phyloP scores from a whole-genome alignment of 192 early-diverging fungal genomes.

The Pilaira anomala region DNA sequence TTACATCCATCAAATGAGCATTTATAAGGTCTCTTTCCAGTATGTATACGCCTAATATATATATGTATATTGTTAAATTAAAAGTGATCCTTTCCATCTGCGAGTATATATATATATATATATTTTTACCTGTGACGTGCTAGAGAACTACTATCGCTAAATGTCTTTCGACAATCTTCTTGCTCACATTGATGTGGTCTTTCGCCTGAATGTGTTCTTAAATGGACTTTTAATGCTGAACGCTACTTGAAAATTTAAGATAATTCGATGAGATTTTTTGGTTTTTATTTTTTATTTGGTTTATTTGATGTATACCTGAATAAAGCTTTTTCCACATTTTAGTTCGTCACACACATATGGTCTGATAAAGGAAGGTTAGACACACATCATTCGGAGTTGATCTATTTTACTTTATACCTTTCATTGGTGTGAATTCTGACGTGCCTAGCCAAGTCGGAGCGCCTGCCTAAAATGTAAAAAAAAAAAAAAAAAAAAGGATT shows the following conservation, averaged over 20 bases:
- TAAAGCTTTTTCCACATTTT: slow-evolving; percentile 74
- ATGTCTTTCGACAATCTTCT: slow-evolving; percentile 66
- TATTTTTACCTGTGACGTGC: slow-evolving; percentile 69
- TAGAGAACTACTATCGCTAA: slow-evolving; percentile 73
- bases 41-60: slow-evolving; percentile 56
- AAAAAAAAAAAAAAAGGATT: neutral
- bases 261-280: slow-evolving; percentile 4
- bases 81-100: neutral
- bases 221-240: slow-evolving; percentile 76
- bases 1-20: slow-evolving; percentile 45
- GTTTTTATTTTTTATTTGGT: slow-evolving; percentile 7
- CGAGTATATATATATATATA: neutral
- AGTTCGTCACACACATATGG: slow-evolving; percentile 62
- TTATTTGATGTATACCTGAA: slow-evolving; percentile 51
- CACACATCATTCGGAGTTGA: slow-evolving; percentile 1
- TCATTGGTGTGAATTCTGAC: slow-evolving; percentile 76
- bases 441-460: slow-evolving; percentile 72
- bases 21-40: slow-evolving; percentile 70
- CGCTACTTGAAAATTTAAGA: slow-evolving; percentile 41
- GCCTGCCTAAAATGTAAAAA: slow-evolving; percentile 37
- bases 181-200: slow-evolving; percentile 67
- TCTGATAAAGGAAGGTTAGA: slow-evolving; percentile 34
- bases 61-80: too few species aligned
- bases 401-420: slow-evolving; percentile 42
- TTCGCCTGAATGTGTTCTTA: slow-evolving; percentile 75